Evolutionary conservation across 768 basidiomycete genomes (phyloP).

Genomic region (Mycena sanguinolenta): DNA sequence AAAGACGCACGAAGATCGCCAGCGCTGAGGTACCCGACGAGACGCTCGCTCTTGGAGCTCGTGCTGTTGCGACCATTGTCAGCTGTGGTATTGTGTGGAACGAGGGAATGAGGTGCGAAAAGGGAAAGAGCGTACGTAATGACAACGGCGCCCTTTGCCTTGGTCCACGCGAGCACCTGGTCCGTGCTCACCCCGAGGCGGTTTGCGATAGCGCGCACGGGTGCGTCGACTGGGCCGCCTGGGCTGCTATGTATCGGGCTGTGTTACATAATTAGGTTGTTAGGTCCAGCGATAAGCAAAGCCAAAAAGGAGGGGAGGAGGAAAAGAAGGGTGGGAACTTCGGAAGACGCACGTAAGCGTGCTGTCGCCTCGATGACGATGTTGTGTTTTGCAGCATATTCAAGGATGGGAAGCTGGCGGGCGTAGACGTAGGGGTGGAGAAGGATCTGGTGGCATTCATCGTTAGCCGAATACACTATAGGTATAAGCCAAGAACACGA

Average conservation of each 20-base stretch:
- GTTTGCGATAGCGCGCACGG: conserved; percentile 66
- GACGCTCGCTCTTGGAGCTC: conserved; percentile 34
- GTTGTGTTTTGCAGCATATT: conserved; percentile 60
- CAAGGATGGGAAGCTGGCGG: conserved; percentile 60
- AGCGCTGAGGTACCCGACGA: conserved; percentile 33
- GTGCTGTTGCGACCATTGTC: conserved; percentile 27
- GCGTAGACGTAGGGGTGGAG: conserved; percentile 73
- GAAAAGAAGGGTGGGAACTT: background rate
- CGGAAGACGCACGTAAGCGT: conserved; percentile 56
- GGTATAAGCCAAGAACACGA: too few relatives aligned
- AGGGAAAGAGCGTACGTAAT: conserved; percentile 62
- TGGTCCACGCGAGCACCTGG: conserved; percentile 80
- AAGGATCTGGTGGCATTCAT: conserved; percentile 47
- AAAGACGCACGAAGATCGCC: conserved; percentile 31
- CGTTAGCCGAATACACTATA: too few relatives aligned
- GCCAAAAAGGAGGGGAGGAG: too few relatives aligned
- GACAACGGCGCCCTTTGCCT: conserved; percentile 73
- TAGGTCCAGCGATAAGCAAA: too few relatives aligned
- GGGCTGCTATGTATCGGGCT: conserved; percentile 72
- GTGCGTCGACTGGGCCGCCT: conserved; percentile 75
- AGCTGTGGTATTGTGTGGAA: too few relatives aligned
- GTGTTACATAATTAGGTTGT: background rate
- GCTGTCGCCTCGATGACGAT: conserved; percentile 69
- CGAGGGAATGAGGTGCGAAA: too few relatives aligned
- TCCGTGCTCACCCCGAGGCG: conserved; percentile 68